Percentiles rank a stretch among this genome's conserved stretches.
These are phyloP conservation scores for Sarocladiaceae sp. DNA, from an alignment of 2,329 filamentous ascomycete species.

Conservation along the genomic window DNA sequence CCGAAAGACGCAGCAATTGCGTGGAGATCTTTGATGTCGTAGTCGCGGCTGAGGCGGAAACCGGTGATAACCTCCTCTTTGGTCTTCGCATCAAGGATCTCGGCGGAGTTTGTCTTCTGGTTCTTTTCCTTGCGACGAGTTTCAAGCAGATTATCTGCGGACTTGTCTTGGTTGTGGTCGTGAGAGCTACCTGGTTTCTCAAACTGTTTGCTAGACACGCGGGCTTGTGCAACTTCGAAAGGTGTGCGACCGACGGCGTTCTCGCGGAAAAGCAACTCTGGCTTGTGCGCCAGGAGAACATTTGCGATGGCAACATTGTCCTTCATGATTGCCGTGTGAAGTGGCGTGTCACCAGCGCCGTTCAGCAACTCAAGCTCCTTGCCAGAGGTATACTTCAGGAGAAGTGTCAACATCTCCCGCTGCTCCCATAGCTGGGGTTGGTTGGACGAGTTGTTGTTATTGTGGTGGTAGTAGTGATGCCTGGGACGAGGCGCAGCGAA, in stretches of 20 bases:
- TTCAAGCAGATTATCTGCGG: neutral
- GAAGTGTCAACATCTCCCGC: conserved; percentile 37
- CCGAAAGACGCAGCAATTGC: conserved; percentile 24
- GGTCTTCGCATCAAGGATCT: conserved; percentile 13
- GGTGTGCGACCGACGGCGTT: conserved; percentile 75
- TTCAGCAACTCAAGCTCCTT: conserved; percentile 56
- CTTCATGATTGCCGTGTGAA: conserved; percentile 52
- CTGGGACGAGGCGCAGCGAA: conserved; percentile 5
- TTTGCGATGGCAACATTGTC: conserved; percentile 31
- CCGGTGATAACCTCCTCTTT: conserved; percentile 13
- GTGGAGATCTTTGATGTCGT: conserved; percentile 20
- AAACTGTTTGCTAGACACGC: conserved; percentile 38
- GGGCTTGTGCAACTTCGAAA: conserved; percentile 60
- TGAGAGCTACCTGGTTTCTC: conserved; percentile 13
- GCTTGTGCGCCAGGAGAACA: conserved; percentile 49
- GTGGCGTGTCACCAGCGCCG: conserved; percentile 59
- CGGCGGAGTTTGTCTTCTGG: neutral
- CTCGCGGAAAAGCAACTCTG: conserved; percentile 62
- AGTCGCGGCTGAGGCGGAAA: conserved; percentile 24
- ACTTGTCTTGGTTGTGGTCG: neutral
- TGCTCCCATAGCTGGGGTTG: conserved; percentile 10
- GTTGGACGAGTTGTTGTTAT: conserved; percentile 13
- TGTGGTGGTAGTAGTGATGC: conserved; percentile 15
- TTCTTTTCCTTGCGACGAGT: neutral
- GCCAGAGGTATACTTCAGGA: conserved; percentile 54